These are phyloP conservation scores for Stenocarpella maydis DNA, from an alignment of 2,329 filamentous ascomycete genomes.

Conservation along the genomic window DNA sequence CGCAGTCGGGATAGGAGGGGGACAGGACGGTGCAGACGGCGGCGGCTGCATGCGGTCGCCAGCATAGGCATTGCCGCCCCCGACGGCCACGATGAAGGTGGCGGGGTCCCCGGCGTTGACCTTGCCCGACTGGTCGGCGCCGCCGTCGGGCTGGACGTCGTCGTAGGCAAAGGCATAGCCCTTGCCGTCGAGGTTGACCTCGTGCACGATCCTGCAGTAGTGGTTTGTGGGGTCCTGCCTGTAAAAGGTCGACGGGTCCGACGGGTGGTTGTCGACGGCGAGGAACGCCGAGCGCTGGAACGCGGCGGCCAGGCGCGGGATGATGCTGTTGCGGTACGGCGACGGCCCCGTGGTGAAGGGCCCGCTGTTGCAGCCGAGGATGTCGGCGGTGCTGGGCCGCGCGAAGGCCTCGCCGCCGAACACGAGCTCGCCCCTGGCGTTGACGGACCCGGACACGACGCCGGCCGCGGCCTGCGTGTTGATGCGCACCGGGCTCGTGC, in stretches of 20 bases:
- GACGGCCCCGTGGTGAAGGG: slow-evolving; percentile 60
- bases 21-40: not conserved
- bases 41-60: slow-evolving; percentile 33
- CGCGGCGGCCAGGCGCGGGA: slow-evolving; percentile 57
- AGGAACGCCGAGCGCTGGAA: slow-evolving; percentile 62
- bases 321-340: slow-evolving; percentile 50
- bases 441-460: slow-evolving; percentile 59
- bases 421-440: slow-evolving; percentile 49
- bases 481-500: slow-evolving; percentile 56
- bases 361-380: slow-evolving; percentile 72
- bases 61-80: slow-evolving; percentile 48
- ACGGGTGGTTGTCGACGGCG: slow-evolving; percentile 53
- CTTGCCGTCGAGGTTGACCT: slow-evolving; percentile 58
- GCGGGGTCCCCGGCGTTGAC: slow-evolving; percentile 60
- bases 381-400: slow-evolving; percentile 67
- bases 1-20: slow-evolving; percentile 1
- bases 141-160: slow-evolving; percentile 61
- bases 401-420: slow-evolving; percentile 55
- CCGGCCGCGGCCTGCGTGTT: slow-evolving; percentile 71
- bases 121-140: slow-evolving; percentile 63
- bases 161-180: slow-evolving; percentile 71
- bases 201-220: slow-evolving; percentile 65
- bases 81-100: slow-evolving; percentile 59
- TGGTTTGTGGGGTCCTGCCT: slow-evolving; percentile 60
- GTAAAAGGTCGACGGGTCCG: slow-evolving; percentile 48